Evolutionary conservation across 2,329 filamentous ascomycete genomes (phyloP).

Genomic region (Epichloe sibirici): DNA sequence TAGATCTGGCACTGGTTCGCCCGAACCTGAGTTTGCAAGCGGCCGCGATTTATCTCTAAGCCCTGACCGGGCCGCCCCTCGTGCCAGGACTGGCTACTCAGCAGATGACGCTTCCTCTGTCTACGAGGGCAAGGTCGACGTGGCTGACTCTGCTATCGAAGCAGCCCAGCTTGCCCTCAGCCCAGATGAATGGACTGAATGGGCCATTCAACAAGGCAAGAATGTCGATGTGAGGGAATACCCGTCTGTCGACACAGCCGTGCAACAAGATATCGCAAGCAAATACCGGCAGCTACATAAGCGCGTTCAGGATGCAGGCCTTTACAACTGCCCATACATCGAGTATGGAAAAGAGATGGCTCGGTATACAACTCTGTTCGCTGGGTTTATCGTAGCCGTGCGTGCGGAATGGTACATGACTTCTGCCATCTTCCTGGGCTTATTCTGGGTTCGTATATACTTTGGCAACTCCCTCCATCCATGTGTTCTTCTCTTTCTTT

Average conservation of each 20-base stretch:
- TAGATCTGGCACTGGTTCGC: constrained; percentile 3
- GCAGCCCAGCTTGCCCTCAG: constrained; percentile 4
- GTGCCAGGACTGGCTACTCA: not conserved
- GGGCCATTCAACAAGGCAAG: constrained; percentile 22
- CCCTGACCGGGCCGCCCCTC: not conserved
- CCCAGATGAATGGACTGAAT: constrained; percentile 20
- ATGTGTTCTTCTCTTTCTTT: not conserved
- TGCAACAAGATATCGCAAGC: constrained; percentile 40
- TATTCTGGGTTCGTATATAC: constrained; percentile 41
- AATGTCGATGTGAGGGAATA: constrained; percentile 26
- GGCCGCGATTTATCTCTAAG: not conserved
- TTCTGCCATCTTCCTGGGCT: constrained; percentile 45
- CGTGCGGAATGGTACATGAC: constrained; percentile 41
- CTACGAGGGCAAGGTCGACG: not conserved
- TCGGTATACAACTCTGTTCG: constrained; percentile 42
- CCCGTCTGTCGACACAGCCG: constrained; percentile 40
- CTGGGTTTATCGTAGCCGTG: constrained; percentile 32
- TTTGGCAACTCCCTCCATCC: not conserved
- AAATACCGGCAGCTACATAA: constrained; percentile 47
- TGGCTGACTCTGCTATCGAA: not conserved
- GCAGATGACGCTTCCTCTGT: not conserved
- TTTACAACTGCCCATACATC: constrained; percentile 45
- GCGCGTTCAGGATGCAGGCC: constrained; percentile 38
- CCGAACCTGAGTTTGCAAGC: constrained; percentile 1
- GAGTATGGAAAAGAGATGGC: constrained; percentile 46